Conservation (phyloP, 495 filamentous ascomycete species). For the Parathielavia hyrcaniae region DNA sequence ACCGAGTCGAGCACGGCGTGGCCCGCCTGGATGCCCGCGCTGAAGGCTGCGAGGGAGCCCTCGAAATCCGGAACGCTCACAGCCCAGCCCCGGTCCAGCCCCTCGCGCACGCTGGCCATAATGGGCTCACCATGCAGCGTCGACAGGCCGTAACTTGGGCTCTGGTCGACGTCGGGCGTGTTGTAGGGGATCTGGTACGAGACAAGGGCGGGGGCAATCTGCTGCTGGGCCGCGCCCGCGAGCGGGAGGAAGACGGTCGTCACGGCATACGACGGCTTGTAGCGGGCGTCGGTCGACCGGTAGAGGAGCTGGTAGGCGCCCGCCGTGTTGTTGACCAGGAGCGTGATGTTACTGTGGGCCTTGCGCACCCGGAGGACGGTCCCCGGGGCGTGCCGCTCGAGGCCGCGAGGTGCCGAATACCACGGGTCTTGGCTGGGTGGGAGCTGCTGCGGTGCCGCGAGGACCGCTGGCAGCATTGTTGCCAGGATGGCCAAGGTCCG, state of each 20-base stretch:
- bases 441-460: background rate
- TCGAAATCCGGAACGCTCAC: slow-evolving; percentile 48
- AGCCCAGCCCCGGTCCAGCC: slow-evolving; percentile 36
- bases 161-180: slow-evolving; percentile 22
- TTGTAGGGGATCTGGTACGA: slow-evolving; percentile 30
- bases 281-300: slow-evolving; percentile 42
- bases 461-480: too few species aligned
- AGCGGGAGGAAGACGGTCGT: slow-evolving; percentile 45
- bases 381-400: slow-evolving; percentile 33
- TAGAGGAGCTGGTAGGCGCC: slow-evolving; percentile 42
- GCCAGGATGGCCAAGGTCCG: too few species aligned
- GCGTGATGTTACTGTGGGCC: too few species aligned
- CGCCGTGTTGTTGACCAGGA: slow-evolving; percentile 24
- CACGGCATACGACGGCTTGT: slow-evolving; percentile 43
- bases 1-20: slow-evolving; percentile 45
- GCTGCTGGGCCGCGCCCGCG: slow-evolving; percentile 1
- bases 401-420: slow-evolving; percentile 41
- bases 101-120: slow-evolving; percentile 14
- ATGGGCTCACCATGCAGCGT: slow-evolving; percentile 19
- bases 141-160: slow-evolving; percentile 23
- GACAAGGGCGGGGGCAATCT: slow-evolving; percentile 8
- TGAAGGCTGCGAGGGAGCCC: slow-evolving; percentile 39
- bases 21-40: slow-evolving; percentile 34
- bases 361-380: slow-evolving; percentile 21
- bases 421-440: slow-evolving; percentile 36